Evolutionary conservation across 2,329 filamentous ascomycete species (phyloP).

Genomic region (Diaporthe ampelina): DNA sequence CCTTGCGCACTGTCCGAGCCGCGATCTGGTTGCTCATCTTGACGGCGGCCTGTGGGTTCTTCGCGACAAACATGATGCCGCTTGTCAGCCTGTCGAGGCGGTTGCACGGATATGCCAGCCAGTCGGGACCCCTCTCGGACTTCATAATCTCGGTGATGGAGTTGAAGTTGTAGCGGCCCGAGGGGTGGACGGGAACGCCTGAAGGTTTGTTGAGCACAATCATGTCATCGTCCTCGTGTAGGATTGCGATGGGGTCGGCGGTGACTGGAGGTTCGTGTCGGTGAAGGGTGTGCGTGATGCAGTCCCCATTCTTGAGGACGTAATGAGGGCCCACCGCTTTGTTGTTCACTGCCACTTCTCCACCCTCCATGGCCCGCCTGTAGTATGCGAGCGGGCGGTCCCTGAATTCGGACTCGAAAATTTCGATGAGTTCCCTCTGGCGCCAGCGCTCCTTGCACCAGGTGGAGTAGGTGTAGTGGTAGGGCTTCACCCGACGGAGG

Average conservation of each 20-base stretch:
- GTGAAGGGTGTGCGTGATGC: conserved; percentile 93
- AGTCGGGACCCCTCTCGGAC: conserved; percentile 73
- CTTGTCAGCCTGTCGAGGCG: conserved; percentile 94
- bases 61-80: conserved; percentile 98
- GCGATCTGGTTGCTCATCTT: conserved; percentile 82
- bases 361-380: conserved; percentile 83
- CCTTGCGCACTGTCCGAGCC: conserved; percentile 88
- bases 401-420: conserved; percentile 93
- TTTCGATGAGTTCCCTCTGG: conserved; percentile 82
- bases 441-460: conserved; percentile 96
- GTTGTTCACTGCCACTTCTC: conserved; percentile 85
- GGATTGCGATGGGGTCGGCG: conserved; percentile 80
- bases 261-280: conserved; percentile 96
- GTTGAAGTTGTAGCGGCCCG: conserved; percentile 96
- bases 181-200: conserved; percentile 94
- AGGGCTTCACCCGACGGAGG: conserved; percentile 85
- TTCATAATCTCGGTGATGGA: conserved; percentile 94
- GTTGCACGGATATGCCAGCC: conserved; percentile 81
- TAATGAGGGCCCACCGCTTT: conserved; percentile 77
- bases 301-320: conserved; percentile 86
- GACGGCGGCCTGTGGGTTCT: conserved; percentile 85
- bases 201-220: conserved; percentile 98
- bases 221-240: conserved; percentile 93
- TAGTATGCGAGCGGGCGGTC: conserved; percentile 92
- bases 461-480: conserved; percentile 95